Evolutionary conservation across 495 filamentous ascomycete genomes (phyloP).

Genomic region (Podospora sp.): DNA sequence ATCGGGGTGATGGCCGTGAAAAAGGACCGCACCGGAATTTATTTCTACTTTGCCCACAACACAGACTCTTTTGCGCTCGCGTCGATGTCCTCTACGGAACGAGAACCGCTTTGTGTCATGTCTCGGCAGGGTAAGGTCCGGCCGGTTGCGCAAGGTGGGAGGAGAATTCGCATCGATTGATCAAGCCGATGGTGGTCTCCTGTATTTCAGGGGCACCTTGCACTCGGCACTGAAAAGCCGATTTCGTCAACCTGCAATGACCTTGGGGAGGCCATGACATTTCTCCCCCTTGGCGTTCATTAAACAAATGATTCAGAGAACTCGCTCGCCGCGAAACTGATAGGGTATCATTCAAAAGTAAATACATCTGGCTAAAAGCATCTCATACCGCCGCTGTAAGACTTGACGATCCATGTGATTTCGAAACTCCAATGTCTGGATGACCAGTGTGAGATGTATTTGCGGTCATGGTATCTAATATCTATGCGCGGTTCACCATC

Average conservation of each 20-base stretch:
- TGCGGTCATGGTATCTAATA: neutral
- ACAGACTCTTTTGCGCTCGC: conserved; percentile 89
- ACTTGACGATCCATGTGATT: too few relatives aligned
- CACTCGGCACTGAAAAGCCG: too few relatives aligned
- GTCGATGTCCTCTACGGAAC: conserved; percentile 79
- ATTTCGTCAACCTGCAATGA: too few relatives aligned
- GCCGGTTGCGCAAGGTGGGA: conserved; percentile 50
- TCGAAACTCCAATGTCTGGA: neutral
- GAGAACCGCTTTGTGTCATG: conserved; percentile 77
- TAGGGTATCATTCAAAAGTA: neutral
- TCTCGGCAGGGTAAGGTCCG: conserved; percentile 59
- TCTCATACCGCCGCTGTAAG: too few relatives aligned
- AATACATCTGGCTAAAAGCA: neutral
- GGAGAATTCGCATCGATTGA: conserved; percentile 48
- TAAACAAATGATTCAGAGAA: neutral
- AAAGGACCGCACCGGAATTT: conserved; percentile 68
- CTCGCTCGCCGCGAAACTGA: neutral
- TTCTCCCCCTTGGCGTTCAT: neutral
- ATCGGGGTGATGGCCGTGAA: conserved; percentile 86
- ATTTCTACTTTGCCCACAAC: conserved; percentile 87
- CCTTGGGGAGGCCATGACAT: neutral
- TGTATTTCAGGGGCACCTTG: neutral
- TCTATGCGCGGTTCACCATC: neutral
- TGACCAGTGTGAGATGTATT: neutral
- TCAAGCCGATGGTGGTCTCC: neutral